Conservation (phyloP, 2,329 filamentous ascomycete species). For the Aspergillus felis region DNA sequence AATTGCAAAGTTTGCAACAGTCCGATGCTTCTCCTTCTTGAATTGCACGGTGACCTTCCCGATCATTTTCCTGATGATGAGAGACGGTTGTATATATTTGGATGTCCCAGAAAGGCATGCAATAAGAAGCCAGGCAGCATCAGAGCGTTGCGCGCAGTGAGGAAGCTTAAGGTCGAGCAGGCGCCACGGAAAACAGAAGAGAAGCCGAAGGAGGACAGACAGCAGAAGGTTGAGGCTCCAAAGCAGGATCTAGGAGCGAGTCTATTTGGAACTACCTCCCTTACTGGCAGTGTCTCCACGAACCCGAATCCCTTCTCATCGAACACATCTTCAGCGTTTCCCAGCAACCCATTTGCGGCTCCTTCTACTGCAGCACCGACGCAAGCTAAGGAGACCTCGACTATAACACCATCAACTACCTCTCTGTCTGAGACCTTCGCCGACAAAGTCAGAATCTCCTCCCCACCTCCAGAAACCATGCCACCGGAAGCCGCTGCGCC, state of each 20-base stretch:
- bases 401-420: slow-evolving; percentile 35
- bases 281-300: slow-evolving; percentile 33
- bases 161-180: slow-evolving; percentile 40
- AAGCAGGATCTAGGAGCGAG: slow-evolving; percentile 50
- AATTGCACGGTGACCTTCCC: slow-evolving; percentile 86
- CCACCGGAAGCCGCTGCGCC: slow-evolving; percentile 39
- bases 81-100: slow-evolving; percentile 80
- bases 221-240: slow-evolving; percentile 15
- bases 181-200: slow-evolving; percentile 24
- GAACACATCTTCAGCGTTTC: slow-evolving; percentile 26
- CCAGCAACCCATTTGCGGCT: slow-evolving; percentile 59
- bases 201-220: slow-evolving; percentile 3
- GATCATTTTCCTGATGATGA: slow-evolving; percentile 84
- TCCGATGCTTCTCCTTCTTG: slow-evolving; percentile 77
- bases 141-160: slow-evolving; percentile 67
- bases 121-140: slow-evolving; percentile 79
- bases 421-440: slow-evolving; percentile 63
- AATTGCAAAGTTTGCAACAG: slow-evolving; percentile 85
- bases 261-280: slow-evolving; percentile 55
- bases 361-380: slow-evolving; percentile 33
- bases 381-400: slow-evolving; percentile 20
- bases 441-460: slow-evolving; percentile 59
- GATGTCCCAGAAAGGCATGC: slow-evolving; percentile 73
- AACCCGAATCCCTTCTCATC: slow-evolving; percentile 53
- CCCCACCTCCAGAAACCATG: slow-evolving; percentile 26